Conservation (phyloP, 2,329 filamentous ascomycete genomes). For the Alternaria incomplexa region DNA sequence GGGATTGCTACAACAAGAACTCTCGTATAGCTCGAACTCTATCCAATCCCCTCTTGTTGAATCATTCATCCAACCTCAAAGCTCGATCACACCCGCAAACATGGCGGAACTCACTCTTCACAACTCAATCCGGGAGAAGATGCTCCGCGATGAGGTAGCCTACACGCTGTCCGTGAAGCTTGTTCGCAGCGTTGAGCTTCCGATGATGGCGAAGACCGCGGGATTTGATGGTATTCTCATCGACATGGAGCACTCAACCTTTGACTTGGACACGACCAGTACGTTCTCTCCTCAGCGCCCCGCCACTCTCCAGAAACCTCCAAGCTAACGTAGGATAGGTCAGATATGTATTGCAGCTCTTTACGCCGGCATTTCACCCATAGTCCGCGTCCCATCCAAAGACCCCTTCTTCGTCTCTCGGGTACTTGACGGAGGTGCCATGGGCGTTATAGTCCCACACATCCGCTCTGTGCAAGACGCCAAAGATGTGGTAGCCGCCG, state of each 20-base stretch:
- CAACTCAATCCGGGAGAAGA: conserved; percentile 40
- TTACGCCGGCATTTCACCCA: conserved; percentile 50
- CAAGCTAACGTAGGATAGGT: background rate
- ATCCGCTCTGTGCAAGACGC: conserved; percentile 48
- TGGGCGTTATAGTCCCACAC: conserved; percentile 53
- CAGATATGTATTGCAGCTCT: conserved; percentile 51
- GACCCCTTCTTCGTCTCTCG: conserved; percentile 48
- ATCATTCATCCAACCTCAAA: background rate
- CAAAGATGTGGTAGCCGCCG: conserved; percentile 45
- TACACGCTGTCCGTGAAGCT: conserved; percentile 42
- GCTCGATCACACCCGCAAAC: background rate
- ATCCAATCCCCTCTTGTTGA: background rate
- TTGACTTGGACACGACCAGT: conserved; percentile 45
- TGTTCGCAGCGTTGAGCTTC: conserved; percentile 45
- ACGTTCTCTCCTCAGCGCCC: background rate
- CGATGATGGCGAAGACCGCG: conserved; percentile 50
- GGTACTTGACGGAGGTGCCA: conserved; percentile 51
- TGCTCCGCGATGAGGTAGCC: conserved; percentile 37
- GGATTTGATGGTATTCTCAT: conserved; percentile 53
- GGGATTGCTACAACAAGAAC: background rate
- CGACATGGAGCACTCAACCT: conserved; percentile 54
- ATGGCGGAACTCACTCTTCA: conserved; percentile 26
- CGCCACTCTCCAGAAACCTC: background rate
- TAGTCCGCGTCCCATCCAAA: conserved; percentile 52
- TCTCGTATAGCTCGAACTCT: background rate